phyloP scores from a whole-genome alignment of 83 land plant species.

The Diphasiastrum complanatum region DNA sequence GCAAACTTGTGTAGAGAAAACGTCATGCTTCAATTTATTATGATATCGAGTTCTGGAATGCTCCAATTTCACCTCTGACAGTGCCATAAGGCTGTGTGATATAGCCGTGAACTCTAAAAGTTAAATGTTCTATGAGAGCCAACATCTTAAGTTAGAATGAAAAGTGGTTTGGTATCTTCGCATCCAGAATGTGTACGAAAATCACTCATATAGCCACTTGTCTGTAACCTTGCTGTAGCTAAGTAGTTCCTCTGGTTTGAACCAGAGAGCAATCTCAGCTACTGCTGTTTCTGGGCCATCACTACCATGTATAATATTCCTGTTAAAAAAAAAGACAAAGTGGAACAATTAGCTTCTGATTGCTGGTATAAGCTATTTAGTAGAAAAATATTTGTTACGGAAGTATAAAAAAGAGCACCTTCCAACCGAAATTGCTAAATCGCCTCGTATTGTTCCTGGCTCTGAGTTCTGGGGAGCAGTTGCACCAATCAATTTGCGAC shows the following conservation, averaged over 20 bases:
- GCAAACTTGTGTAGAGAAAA: too few species aligned
- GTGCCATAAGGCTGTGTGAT: too few species aligned
- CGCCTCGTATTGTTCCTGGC: slow-evolving; percentile 96
- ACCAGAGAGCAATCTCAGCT: slow-evolving; percentile 84
- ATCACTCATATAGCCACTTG: slow-evolving; percentile 81
- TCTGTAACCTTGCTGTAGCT: slow-evolving; percentile 56
- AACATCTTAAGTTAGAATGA: too few species aligned
- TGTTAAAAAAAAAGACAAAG: slow-evolving; percentile 27
- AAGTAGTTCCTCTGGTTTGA: slow-evolving; percentile 77
- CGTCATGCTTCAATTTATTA: too few species aligned
- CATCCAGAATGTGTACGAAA: too few species aligned
- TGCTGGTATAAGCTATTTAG: not conserved
- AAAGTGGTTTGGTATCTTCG: too few species aligned
- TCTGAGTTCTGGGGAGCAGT: slow-evolving; percentile 94
- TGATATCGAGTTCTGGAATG: too few species aligned
- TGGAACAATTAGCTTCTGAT: not conserved
- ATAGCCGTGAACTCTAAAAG: too few species aligned
- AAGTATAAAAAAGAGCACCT: slow-evolving; percentile 32
- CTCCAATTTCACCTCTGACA: too few species aligned
- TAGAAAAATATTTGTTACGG: not conserved
- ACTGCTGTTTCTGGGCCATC: slow-evolving; percentile 95
- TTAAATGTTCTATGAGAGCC: too few species aligned
- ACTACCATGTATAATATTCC: slow-evolving; percentile 97
- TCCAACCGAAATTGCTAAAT: slow-evolving; percentile 82
- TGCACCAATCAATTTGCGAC: slow-evolving; percentile 91